A percentile compares a stretch with the other conserved stretches of the same genome.
Conservation (phyloP, 495 filamentous ascomycete genomes). For the Tuber melanosporum region DNA sequence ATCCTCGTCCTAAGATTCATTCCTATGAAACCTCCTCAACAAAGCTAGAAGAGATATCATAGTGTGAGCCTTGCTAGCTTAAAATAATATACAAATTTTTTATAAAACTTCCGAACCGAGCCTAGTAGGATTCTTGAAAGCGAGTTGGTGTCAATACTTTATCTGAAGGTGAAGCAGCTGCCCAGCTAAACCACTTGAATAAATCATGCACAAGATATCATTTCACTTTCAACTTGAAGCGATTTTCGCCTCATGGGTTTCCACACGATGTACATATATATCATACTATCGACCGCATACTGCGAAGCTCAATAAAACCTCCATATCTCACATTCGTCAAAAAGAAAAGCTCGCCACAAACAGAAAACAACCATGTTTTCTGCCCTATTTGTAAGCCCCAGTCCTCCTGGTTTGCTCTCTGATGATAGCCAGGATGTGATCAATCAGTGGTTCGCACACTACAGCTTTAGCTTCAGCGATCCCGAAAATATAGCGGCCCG, state of each 20-base stretch:
- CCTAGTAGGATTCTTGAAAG: not conserved
- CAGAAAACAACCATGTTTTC: not conserved
- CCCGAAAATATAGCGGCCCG: not conserved
- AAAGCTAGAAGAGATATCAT: not conserved
- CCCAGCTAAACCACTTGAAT: not conserved
- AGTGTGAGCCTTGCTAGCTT: too few relatives aligned
- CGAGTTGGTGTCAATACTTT: not conserved
- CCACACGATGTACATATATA: not conserved
- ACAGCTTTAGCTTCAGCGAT: not conserved
- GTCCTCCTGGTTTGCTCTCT: not conserved
- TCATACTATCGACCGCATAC: not conserved
- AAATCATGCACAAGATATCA: conserved; percentile 1
- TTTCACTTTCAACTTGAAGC: not conserved
- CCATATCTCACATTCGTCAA: not conserved
- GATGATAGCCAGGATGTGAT: not conserved
- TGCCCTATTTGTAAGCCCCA: not conserved
- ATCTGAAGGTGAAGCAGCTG: not conserved
- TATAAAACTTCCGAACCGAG: not conserved
- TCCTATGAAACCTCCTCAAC: not conserved
- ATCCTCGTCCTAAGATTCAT: not conserved
- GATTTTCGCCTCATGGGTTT: not conserved
- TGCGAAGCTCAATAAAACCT: not conserved
- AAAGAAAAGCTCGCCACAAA: not conserved
- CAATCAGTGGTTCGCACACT: not conserved
- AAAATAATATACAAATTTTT: not conserved